These are phyloP conservation scores for Pyrus betulifolia DNA, from an alignment of 306 rosid species.

Conservation along the genomic window DNA sequence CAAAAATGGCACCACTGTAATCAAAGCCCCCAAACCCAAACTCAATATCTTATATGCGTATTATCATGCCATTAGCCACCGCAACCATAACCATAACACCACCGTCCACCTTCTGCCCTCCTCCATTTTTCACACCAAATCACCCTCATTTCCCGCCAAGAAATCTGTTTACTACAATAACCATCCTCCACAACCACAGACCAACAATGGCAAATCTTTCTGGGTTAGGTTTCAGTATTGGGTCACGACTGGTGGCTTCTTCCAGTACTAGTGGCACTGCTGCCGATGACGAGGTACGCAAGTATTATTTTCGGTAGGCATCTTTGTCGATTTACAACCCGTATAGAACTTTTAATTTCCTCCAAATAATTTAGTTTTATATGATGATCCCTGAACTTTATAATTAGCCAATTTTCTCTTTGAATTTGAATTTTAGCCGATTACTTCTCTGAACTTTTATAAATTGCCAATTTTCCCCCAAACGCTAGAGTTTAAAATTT, in stretches of 20 bases:
- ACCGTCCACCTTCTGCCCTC: conserved; percentile 21
- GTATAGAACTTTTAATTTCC: no score
- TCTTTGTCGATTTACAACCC: no score
- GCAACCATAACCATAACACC: background rate
- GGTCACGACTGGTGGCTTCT: conserved; percentile 21
- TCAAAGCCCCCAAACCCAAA: background rate
- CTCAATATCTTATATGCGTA: no score
- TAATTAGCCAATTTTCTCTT: no score
- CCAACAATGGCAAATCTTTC: conserved; percentile 40
- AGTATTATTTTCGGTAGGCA: no score
- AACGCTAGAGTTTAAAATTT: no score
- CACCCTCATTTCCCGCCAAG: conserved; percentile 14
- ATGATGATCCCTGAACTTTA: no score
- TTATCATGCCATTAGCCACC: conserved; percentile 44
- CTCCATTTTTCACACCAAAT: conserved; percentile 25
- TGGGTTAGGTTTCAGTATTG: conserved; percentile 7
- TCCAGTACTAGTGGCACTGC: conserved; percentile 12
- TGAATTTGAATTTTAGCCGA: no score
- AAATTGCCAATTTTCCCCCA: no score
- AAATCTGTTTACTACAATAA: conserved; percentile 1
- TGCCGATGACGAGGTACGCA: conserved; percentile 25
- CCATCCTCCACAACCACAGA: conserved; percentile 1
- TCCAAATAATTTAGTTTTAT: no score
- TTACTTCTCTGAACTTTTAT: no score
- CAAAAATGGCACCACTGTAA: background rate